Base-by-base conservation (phyloP, 306 rosid genomes). In the Pyrus betulifolia region DNA sequence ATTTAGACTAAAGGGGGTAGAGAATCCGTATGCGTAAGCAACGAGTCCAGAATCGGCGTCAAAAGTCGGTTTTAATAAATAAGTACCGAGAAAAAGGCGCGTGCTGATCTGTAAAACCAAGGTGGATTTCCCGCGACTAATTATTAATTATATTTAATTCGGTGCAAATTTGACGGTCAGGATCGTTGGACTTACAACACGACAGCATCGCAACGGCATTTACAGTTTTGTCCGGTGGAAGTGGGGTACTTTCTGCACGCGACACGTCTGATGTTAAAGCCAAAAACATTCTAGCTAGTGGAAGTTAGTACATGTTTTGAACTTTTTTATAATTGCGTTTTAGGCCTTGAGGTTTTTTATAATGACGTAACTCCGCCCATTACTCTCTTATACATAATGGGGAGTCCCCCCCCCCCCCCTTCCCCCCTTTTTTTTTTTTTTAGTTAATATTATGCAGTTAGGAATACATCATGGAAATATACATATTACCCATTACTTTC, bases 261-360 rank as follows among this genome's bases (percentile, higher is more conserved):
- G 75, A 79, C 86, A 42, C 71, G 62, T 67, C 17, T 7, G 28
- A 1, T 17, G 27, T 72, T 30, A 35, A 79, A 67, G 81, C 76
- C 84, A 33, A 76, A 71, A n/a, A 7, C 81, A 60, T 71, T 75
- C 63, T 75, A 68, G 75, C 54, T 66, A 64, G 18, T 44, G 72
- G 58, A 67, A 69, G 72, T 69, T 78, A 71, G 5, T 49, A 18
- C 40, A 25, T 25, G 27, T 33, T 10, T 46, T 10, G n/a, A 7
- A 22, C 17, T 42, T 19, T 44, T 8, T 4, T n/a, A 4, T 10
- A 18, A 44, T 13, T 30, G 8, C 8, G 15, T 5, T 35, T 57
- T 3, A 6, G 15, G 25, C 52, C n/a, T 61, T 9, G 1, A 27
- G 73, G 40, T 69, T 45, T 46, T 17, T 8, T 19, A 8, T 18